phyloP scores from a whole-genome alignment of 176 grass and related monocot genomes.

The Raddia distichophylla region DNA sequence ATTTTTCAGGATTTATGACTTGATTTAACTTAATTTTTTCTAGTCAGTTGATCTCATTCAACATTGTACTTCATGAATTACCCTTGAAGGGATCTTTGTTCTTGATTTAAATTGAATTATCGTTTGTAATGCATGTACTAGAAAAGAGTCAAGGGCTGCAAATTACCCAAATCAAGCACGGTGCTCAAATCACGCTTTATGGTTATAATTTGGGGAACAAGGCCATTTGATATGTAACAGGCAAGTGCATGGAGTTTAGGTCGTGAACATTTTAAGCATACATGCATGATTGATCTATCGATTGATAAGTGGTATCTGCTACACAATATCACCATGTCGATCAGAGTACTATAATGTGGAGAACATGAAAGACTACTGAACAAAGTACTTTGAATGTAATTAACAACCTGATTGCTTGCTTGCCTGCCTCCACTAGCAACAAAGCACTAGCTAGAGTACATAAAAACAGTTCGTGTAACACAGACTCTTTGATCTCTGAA shows the following conservation, averaged over 20 bases:
- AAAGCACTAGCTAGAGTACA: slow-evolving; percentile 42
- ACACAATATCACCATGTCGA: slow-evolving; percentile 34
- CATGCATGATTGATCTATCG: slow-evolving; percentile 39
- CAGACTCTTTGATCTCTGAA: slow-evolving; percentile 52
- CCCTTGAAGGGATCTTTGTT: no score
- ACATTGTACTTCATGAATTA: no score
- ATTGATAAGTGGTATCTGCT: slow-evolving; percentile 41
- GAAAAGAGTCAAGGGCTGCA: no score
- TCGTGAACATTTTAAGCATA: slow-evolving; percentile 26
- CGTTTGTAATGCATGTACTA: no score
- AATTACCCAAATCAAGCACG: no score
- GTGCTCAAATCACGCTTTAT: no score
- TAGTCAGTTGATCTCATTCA: no score
- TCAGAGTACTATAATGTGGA: slow-evolving; percentile 26
- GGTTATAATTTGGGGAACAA: no score
- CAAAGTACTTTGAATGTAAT: slow-evolving; percentile 28
- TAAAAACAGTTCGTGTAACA: slow-evolving; percentile 46
- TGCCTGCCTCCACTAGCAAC: slow-evolving; percentile 38
- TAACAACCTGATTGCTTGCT: slow-evolving; percentile 36
- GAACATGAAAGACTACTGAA: slow-evolving; percentile 42
- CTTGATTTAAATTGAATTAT: no score
- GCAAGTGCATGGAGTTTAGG: not conserved
- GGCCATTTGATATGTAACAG: not conserved
- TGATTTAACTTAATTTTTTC: no score
- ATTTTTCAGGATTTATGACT: no score